Evolutionary conservation across 1,139 yeast genomes (phyloP).

Genomic region (Zygosaccharomyces sapae): DNA sequence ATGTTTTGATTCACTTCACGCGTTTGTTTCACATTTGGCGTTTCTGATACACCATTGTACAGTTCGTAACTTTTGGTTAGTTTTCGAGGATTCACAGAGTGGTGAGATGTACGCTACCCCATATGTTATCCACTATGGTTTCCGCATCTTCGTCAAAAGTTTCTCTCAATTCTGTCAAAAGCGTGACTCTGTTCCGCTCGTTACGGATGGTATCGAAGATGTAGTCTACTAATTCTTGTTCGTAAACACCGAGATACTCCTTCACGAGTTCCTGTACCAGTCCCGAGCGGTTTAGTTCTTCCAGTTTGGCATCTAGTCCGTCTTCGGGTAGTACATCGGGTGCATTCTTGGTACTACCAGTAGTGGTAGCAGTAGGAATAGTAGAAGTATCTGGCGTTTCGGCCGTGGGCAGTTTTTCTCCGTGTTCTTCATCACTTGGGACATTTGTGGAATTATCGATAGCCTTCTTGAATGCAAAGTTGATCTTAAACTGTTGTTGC

Average conservation of each 20-base stretch:
- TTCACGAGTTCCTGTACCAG: conserved; percentile 32
- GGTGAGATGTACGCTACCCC: conserved; percentile 18
- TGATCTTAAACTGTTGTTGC: conserved; percentile 26
- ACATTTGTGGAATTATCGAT: conserved; percentile 17
- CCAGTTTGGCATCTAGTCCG: conserved; percentile 17
- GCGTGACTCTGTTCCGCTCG: conserved; percentile 21
- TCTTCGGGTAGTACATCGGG: conserved; percentile 14
- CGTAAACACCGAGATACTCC: conserved; percentile 35
- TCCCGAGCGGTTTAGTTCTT: conserved; percentile 17
- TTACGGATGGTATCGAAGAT: conserved; percentile 30
- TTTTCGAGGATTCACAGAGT: not conserved
- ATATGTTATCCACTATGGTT: conserved; percentile 27
- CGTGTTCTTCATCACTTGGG: conserved; percentile 7
- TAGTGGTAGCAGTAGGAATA: conserved; percentile 7
- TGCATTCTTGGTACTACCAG: not conserved
- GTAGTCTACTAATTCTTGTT: conserved; percentile 33
- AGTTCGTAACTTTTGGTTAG: not conserved
- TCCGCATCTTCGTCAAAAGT: conserved; percentile 35
- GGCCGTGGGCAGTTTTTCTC: too few species aligned
- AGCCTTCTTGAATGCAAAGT: conserved; percentile 25
- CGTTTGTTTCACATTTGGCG: conserved; percentile 2
- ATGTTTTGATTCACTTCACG: conserved; percentile 1
- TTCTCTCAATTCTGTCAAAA: conserved; percentile 31
- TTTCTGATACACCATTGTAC: not conserved
- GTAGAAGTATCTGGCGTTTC: not conserved